These are phyloP conservation scores for Mycena haematopus DNA, from an alignment of 768 basidiomycete genomes.

Conservation along the genomic window DNA sequence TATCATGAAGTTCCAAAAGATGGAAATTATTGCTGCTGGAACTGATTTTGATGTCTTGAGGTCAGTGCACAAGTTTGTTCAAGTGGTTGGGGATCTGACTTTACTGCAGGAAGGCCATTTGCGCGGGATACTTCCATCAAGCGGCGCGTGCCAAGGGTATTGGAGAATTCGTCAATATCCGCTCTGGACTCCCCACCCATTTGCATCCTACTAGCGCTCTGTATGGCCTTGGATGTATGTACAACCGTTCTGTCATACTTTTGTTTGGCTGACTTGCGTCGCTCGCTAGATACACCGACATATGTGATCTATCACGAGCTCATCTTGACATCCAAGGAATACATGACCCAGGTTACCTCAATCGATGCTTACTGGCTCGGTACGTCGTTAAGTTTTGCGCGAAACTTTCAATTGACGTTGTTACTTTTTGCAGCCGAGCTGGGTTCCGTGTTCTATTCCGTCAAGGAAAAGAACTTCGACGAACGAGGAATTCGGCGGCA, in stretches of 20 bases:
- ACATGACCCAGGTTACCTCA: constrained; percentile 99
- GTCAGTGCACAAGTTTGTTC: constrained; percentile 41
- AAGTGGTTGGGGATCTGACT: background rate
- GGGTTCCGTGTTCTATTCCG: constrained; percentile 96
- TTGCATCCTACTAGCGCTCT: constrained; percentile 96
- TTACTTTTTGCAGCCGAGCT: constrained; percentile 70
- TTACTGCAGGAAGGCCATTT: constrained; percentile 84
- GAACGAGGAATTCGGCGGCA: constrained; percentile 78
- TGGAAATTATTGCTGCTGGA: constrained; percentile 89
- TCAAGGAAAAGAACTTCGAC: constrained; percentile 97
- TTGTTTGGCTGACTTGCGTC: constrained; percentile 22
- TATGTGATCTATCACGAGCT: constrained; percentile 98
- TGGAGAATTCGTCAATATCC: constrained; percentile 97
- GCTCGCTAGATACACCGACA: constrained; percentile 89
- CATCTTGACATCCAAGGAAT: constrained; percentile 93
- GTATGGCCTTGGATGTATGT: constrained; percentile 93
- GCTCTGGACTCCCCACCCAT: constrained; percentile 94
- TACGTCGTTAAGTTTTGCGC: constrained; percentile 41
- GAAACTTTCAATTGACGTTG: background rate
- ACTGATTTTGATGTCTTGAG: constrained; percentile 93
- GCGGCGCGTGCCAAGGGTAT: constrained; percentile 98
- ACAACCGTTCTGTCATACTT: constrained; percentile 1
- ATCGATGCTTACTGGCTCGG: constrained; percentile 98
- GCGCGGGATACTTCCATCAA: constrained; percentile 98
- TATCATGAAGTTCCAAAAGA: constrained; percentile 99